Evolutionary conservation across 495 filamentous ascomycete genomes (phyloP), one percentile per base, ranked within the genome.

Genomic region (Penicillium fimorum): DNA sequence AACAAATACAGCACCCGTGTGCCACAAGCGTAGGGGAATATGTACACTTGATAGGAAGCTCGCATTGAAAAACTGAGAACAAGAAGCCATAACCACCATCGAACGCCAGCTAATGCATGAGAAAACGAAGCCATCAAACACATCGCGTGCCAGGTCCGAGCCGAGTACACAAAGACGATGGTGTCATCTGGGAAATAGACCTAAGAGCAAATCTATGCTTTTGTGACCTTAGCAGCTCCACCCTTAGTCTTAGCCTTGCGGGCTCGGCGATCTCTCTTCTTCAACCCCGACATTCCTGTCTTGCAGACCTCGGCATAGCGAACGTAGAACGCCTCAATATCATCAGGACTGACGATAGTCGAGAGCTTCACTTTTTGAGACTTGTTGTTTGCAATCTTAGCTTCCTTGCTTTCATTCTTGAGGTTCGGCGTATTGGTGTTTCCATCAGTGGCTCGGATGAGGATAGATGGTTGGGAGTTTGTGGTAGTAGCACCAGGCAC

Each of bases 291-390:
- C 92, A 97, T 97, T 17, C 92, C 91, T 0, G 79, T 72, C 76
- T 94, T 97, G 70, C 91, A 96, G 7, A 90, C 79, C 62, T 97
- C 95, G n/a, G 91, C 92, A 72, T 97, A 98, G 40, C 83, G 80
- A 15, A 76, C 76, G 71, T 89, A 98, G 62, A 98, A 98, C 0
- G 68, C 74, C 38, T 96, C 91, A 4, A 97, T 71, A 3, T 87
- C 83, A 41, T 84, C 83, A 10, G 88, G 81, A 45, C 85, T 76
- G 12, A 97, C 91, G 3, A 96, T 65, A 0, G 95, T 97, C 2
- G 88, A 90, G 29, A 97, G 63, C 70, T 96, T 96, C 58, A 90
- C 74, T 71, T 90, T 96, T 1, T 73, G 63, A 13, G 62, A 32
- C 46, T 63, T 68, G 50, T 63, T 66, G 43, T 78, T 74, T 57